Percentiles rank a stretch among this genome's conserved stretches.
phyloP scores from a whole-genome alignment of 164 flowering plant species.

The Annona squamosa region DNA sequence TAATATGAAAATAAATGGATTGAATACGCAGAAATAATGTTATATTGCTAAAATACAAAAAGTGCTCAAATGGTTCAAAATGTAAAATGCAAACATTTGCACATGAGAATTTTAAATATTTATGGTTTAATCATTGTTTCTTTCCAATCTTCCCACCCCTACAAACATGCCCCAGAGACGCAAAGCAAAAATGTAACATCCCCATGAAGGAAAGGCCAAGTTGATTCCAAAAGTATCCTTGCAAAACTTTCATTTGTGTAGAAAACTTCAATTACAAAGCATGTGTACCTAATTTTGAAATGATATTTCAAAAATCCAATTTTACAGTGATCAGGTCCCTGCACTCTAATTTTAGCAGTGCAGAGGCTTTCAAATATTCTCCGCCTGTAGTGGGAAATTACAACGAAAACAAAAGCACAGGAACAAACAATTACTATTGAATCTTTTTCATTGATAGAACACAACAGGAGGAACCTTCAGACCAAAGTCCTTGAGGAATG shows the following conservation, averaged over 20 bases:
- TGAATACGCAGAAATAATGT: too few species aligned
- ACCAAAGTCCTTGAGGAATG: conserved; percentile 49
- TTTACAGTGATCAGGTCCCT: conserved; percentile 6
- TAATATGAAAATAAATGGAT: too few species aligned
- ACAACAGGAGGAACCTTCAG: conserved; percentile 73
- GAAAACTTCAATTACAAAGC: not conserved
- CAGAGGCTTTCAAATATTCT: not conserved
- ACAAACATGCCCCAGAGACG: too few species aligned
- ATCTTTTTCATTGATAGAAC: conserved; percentile 41
- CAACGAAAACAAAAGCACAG: conserved; percentile 5
- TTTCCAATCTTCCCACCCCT: too few species aligned
- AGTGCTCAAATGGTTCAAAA: too few species aligned
- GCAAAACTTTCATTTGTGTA: not conserved
- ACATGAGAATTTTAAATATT: too few species aligned
- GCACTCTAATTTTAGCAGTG: conserved; percentile 8
- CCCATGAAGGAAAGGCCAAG: not conserved
- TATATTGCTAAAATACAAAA: too few species aligned
- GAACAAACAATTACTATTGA: not conserved
- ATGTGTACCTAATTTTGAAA: not conserved
- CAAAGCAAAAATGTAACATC: not conserved
- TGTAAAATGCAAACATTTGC: too few species aligned
- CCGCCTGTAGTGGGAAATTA: conserved; percentile 5
- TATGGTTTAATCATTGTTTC: too few species aligned
- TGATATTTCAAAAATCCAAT: conserved; percentile 7
- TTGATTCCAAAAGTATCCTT: not conserved